Base-by-base conservation (phyloP, 1,139 yeast genomes). In the Groenewaldozyma auringiensis region DNA sequence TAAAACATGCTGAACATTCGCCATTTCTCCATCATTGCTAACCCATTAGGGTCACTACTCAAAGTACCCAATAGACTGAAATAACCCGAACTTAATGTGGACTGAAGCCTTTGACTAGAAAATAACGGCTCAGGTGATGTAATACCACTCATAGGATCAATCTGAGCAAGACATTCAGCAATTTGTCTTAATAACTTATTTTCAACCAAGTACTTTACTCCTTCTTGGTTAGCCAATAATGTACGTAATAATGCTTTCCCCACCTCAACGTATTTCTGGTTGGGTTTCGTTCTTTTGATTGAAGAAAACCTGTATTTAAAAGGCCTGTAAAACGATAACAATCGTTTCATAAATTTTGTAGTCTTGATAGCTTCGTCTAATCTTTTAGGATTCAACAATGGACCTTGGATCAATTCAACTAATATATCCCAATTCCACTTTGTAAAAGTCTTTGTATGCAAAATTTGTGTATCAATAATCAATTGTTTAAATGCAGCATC, bases 381-480 rank as follows among this genome's bases (percentile, higher is more conserved):
- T 41, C 88, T 68, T 52, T 72, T 76, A 0, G 87, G 83, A 55
- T 79, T 83, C 47, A 78, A 64, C 21, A 92, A 66, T 0, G 96
- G 95, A 0, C 96, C 96, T 53, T 77, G 83, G 50, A 88, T 75
- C 20, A 92, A 65, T 47, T 78, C 82, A 6, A 75, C 67, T 2
- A 89, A 67, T 1, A 80, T 68, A 29, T 74, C 75, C 95, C 97
- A 89, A 58, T 88, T 82, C 99, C 99, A 94, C 44, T 79, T 81
- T 2, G 79, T 71, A 58, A 75, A 88, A 45, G 82, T 87, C 59
- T 89, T 92, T 0, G 94, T 80, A 4, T 83, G 74, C 40, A 87
- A 63, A 1, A 92, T 88, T 52, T 75, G 79, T 0, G 95, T 79
- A 43, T 81, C 81, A 37, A 69, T 67, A 4, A 92, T 70, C 67